Conservation (phyloP, 1,284 basidiomycete genomes). For the Fistulinella cinereoalba region DNA sequence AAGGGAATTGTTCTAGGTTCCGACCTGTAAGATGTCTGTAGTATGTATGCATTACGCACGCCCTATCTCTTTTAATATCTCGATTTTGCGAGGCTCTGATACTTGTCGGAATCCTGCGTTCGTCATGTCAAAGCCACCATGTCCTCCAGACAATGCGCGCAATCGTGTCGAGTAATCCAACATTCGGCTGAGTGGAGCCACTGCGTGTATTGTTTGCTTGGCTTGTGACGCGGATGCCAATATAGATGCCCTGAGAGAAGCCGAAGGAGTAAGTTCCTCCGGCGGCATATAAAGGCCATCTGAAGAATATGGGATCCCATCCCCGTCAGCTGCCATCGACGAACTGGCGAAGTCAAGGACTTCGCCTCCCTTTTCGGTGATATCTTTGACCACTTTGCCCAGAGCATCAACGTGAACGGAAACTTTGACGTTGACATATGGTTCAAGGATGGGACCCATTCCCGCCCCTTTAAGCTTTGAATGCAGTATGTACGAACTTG, state of each 20-base stretch:
- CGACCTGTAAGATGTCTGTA: conserved; percentile 9
- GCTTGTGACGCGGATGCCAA: conserved; percentile 36
- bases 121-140: conserved; percentile 77
- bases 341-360: conserved; percentile 56
- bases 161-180: conserved; percentile 78
- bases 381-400: conserved; percentile 72
- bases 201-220: conserved; percentile 62
- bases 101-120: conserved; percentile 74
- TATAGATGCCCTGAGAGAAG: conserved; percentile 32
- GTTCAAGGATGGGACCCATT: conserved; percentile 71
- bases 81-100: conserved; percentile 52
- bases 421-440: conserved; percentile 65
- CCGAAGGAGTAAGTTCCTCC: conserved; percentile 66
- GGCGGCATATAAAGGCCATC: conserved; percentile 75
- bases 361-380: conserved; percentile 74
- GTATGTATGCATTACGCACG: conserved; percentile 49
- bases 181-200: conserved; percentile 77
- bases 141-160: conserved; percentile 78
- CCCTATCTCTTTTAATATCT: conserved; percentile 75
- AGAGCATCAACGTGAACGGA: conserved; percentile 62
- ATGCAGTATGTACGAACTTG: conserved; percentile 60
- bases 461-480: conserved; percentile 56
- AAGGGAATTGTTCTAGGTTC: conserved; percentile 48
- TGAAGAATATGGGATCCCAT: conserved; percentile 47
- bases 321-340: conserved; percentile 42